These are phyloP conservation scores for Chaetomiaceae sp. DNA, from an alignment of 2,329 filamentous ascomycete species.

Conservation along the genomic window DNA sequence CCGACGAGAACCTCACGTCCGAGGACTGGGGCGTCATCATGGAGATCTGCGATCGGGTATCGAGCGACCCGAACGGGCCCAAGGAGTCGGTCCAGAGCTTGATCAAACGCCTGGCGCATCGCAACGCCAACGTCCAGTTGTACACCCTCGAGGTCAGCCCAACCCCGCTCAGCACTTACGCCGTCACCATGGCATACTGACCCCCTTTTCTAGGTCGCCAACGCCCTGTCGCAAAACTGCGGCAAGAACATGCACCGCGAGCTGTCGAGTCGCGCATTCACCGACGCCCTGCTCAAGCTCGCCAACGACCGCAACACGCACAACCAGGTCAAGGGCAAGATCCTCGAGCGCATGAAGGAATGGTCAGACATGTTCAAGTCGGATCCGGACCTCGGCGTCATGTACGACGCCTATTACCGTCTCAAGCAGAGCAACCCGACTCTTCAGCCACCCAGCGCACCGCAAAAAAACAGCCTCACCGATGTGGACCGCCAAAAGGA, in stretches of 20 bases:
- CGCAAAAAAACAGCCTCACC: constrained; percentile 87
- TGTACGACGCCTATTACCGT: constrained; percentile 90
- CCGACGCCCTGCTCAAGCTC: constrained; percentile 84
- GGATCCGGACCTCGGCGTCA: constrained; percentile 90
- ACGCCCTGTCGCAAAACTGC: constrained; percentile 89
- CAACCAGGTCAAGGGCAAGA: constrained; percentile 93
- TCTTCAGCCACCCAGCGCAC: constrained; percentile 85
- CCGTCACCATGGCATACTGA: not conserved
- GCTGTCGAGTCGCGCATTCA: constrained; percentile 85
- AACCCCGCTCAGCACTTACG: not conserved
- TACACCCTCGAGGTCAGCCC: constrained; percentile 76
- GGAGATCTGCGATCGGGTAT: constrained; percentile 58
- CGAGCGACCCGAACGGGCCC: constrained; percentile 52
- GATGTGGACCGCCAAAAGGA: constrained; percentile 88
- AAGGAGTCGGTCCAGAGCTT: constrained; percentile 85
- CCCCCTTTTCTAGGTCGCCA: constrained; percentile 59
- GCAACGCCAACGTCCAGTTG: constrained; percentile 92
- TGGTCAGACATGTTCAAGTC: constrained; percentile 93
- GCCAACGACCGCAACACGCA: constrained; percentile 95
- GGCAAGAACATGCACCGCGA: constrained; percentile 83
- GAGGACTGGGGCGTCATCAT: constrained; percentile 66
- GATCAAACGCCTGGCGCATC: constrained; percentile 87
- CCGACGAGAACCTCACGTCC: constrained; percentile 93
- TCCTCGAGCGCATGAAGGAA: constrained; percentile 90
- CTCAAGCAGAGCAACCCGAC: constrained; percentile 82